Evolutionary conservation across 2,329 filamentous ascomycete genomes (phyloP), one percentile per base, ranked within the genome.

Genomic region (Venturia asperata): DNA sequence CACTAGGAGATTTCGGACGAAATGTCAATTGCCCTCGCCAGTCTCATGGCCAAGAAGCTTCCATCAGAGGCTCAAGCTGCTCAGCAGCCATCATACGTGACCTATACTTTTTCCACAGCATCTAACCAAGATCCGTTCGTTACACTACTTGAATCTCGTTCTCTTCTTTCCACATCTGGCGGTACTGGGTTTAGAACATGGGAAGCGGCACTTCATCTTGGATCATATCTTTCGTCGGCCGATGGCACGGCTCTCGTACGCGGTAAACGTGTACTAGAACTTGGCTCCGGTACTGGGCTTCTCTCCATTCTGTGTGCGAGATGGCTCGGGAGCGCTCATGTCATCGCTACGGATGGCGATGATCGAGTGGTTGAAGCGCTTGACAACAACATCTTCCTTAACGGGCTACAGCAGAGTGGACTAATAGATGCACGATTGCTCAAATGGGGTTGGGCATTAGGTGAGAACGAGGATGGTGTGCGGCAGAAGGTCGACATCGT

Each of bases 1-100:
- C 34, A 42, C n/a, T 77, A 97, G 92, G 91, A 88, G 74, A 87
- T 96, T 60, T 91, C 88, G 67, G 90, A 96, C 76, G 82, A 88
- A 74, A 83, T 97, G 71, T 90, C 93, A 83, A 80, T 81, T 65
- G 79, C 81, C 45, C 82, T 95, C 69, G 85, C 87, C 64, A 75
- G 80, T 67, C 81, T 94, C 30, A 81, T 95, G 66, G 80, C 82
- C 24, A 80, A 82, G 39, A 84, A 85, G 19, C 76, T 89, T 19
- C 85, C 84, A n/a, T 81, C 86, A 24, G 86, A 91, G 72, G 74
- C 82, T 34, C 78, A 81, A 47, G 83, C 87, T 65, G 89, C 85
- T 30, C 90, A 92, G 76, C 83, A 86, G 70, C 89, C 89, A 73
- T 85, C 85, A 41, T 88, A 87, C 72, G 89, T 95, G 66, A 91